These are phyloP conservation scores for Dicorynia guianensis DNA, from an alignment of 306 rosid genomes.

Conservation along the genomic window DNA sequence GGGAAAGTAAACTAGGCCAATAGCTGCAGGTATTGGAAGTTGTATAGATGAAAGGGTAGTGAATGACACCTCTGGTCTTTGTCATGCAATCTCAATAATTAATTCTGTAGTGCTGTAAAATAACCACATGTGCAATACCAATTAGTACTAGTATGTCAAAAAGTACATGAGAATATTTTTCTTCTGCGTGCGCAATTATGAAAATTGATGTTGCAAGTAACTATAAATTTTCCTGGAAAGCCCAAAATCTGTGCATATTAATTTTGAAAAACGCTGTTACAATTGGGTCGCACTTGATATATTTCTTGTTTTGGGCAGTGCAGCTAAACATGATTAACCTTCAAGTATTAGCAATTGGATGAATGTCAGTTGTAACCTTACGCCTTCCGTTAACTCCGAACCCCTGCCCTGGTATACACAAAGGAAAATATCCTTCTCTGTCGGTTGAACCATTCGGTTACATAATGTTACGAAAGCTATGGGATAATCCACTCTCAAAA, in stretches of 20 bases:
- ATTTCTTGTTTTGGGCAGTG: not conserved
- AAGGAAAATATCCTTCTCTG: not conserved
- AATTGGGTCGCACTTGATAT: not conserved
- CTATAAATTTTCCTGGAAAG: not conserved
- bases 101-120: conserved; percentile 32
- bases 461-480: not conserved
- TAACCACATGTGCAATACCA: not conserved
- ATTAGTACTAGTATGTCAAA: not conserved
- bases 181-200: no score
- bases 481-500: no score
- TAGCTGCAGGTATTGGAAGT: conserved; percentile 33
- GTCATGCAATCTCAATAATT: conserved; percentile 34
- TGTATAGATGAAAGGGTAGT: conserved; percentile 42
- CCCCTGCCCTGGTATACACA: no score
- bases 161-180: not conserved
- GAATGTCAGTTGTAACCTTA: not conserved
- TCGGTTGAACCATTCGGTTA: not conserved
- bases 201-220: not conserved
- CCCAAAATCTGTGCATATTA: no score
- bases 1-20: conserved; percentile 26
- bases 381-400: no score
- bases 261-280: no score
- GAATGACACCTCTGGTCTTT: conserved; percentile 16
- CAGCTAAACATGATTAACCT: not conserved
- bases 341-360: not conserved